Base-by-base conservation (phyloP, 345 rosid genomes). In the Erucastrum elatum region DNA sequence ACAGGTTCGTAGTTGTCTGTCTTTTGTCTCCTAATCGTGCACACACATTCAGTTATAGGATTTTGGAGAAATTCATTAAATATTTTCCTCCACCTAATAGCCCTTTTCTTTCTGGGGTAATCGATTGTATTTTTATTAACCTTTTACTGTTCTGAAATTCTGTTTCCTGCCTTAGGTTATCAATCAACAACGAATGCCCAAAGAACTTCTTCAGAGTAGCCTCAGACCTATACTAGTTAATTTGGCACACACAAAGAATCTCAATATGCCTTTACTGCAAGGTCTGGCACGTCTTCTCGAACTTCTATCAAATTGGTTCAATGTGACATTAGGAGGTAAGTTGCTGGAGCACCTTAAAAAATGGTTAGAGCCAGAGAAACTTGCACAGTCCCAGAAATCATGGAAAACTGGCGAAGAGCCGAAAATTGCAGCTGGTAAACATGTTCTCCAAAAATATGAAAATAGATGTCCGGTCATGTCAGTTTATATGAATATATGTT, bases 391-490 rank as follows among this genome's bases (percentile, higher is more conserved):
- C 80, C 88, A 84, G 84, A 95, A 95, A 81, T 88, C 94, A 80
- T 93, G 99, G 98, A 95, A 95, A 83, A 82, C 93, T 76, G 99
- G 99, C 49, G 99, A 95, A 84, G 99, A 95, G 87, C 97, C 99
- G 7, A 95, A 95, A 88, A 93, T 95, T 67, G 99, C 99, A 70
- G 93, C 98, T 49, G 98, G 99, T 93, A 88, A 39, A 66, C 58
- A 35, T 27, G 71, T 64, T 55, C 46, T 75, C 53, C 27, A 25
- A 35, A 27, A 37, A 29, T 46, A 30, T 53, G 21, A 37, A 51
- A 53, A 58, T 51, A 29, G 41, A 71, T 37, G 49, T 58, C 55
- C 58, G 74, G 59, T 80, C 49, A 70, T 67, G 70, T 69, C n/a
- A 30, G 34, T n/a, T 21, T 75, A 65, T 80, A 64, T 65, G 35